Evolutionary conservation across 2,329 filamentous ascomycete genomes (phyloP).

Genomic region (Didymella pomorum): DNA sequence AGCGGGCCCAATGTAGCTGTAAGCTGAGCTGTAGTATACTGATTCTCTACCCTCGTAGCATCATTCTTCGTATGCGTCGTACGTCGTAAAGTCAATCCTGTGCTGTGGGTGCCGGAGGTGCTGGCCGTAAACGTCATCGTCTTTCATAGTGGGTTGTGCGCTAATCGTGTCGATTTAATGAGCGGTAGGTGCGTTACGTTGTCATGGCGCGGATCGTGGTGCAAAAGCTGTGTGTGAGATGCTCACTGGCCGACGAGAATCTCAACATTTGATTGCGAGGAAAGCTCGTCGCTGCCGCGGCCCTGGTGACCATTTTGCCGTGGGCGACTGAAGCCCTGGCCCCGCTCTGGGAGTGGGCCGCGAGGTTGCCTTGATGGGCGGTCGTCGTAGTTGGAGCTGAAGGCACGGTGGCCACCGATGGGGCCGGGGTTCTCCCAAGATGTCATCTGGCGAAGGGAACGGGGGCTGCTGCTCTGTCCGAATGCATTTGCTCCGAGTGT

Average conservation of each 20-base stretch:
- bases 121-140: conserved; percentile 47
- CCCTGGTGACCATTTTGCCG: conserved; percentile 69
- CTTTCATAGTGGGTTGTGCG: conserved; percentile 41
- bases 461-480: conserved; percentile 62
- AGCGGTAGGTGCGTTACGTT: conserved; percentile 31
- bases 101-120: conserved; percentile 21
- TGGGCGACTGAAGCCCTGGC: conserved; percentile 63
- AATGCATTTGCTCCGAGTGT: conserved; percentile 59
- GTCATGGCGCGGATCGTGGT: conserved; percentile 21
- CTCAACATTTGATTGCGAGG: conserved; percentile 66
- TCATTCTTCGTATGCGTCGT: conserved; percentile 53
- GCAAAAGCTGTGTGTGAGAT: conserved; percentile 15
- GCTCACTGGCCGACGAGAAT: conserved; percentile 68
- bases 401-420: conserved; percentile 70
- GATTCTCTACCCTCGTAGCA: conserved; percentile 52
- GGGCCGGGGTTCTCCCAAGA: conserved; percentile 68
- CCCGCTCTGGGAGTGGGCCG: conserved; percentile 67
- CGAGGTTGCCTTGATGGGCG: conserved; percentile 69
- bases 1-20: conserved; percentile 18
- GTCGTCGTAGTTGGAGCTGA: conserved; percentile 68
- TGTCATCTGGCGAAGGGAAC: conserved; percentile 66
- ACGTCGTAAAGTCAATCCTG: conserved; percentile 45
- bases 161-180: conserved; percentile 30
- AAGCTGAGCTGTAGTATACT: conserved; percentile 24
- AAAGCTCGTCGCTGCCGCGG: conserved; percentile 70